Conservation (phyloP, 257 asterid genomes). For the Anisodus acutangulus region DNA sequence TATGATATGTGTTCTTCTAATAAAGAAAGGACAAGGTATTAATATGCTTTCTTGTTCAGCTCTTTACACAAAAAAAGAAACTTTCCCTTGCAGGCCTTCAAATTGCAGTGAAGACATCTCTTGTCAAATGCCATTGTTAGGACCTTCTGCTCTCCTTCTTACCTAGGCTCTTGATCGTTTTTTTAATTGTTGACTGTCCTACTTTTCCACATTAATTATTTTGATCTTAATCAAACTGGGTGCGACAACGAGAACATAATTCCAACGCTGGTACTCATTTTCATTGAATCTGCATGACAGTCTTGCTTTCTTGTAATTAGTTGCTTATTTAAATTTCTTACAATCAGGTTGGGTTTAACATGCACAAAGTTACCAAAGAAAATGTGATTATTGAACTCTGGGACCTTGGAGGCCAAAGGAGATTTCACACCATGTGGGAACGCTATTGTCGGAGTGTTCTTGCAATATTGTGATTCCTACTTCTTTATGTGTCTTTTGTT, state of each 20-base stretch:
- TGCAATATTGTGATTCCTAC: slow-evolving; percentile 66
- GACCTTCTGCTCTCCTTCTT: background rate
- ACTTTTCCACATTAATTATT: background rate
- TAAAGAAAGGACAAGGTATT: too few species aligned
- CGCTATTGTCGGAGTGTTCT: slow-evolving; percentile 92
- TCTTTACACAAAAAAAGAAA: too few species aligned
- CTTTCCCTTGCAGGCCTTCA: too few species aligned
- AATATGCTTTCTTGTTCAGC: too few species aligned
- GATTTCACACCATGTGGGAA: slow-evolving; percentile 93
- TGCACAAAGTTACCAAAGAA: slow-evolving; percentile 93
- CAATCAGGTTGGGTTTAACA: slow-evolving; percentile 80
- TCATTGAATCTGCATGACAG: background rate
- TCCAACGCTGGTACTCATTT: slow-evolving; percentile 65
- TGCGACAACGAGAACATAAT: slow-evolving; percentile 76
- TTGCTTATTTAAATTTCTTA: slow-evolving; percentile 25
- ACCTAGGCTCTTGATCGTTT: background rate
- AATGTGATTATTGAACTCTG: slow-evolving; percentile 88
- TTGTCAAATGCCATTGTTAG: slow-evolving; percentile 74
- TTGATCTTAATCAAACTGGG: slow-evolving; percentile 50
- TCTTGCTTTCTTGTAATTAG: background rate
- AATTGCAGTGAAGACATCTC: slow-evolving; percentile 70
- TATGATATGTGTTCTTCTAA: too few species aligned
- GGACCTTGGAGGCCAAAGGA: slow-evolving; percentile 93
- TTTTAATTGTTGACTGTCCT: slow-evolving; percentile 13
- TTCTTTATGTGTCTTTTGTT: too few species aligned